Percentiles rank a stretch among this genome's conserved stretches.
Evolutionary conservation across 2,329 filamentous ascomycete species (phyloP).

Genomic region (Fusarium tricinctum): DNA sequence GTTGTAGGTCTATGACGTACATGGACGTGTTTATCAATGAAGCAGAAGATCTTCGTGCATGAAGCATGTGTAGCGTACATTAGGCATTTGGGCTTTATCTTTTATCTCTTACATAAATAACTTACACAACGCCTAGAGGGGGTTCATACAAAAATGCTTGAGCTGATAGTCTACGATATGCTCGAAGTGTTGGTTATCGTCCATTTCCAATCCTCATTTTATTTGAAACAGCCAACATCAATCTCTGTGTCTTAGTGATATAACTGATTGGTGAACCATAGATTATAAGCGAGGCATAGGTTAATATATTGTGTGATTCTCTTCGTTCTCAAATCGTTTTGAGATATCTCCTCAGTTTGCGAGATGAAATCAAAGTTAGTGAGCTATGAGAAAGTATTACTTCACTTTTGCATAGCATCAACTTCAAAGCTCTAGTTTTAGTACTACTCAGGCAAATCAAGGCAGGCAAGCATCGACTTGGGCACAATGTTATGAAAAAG

Average conservation of each 20-base stretch:
- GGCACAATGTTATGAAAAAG: slow-evolving; percentile 25
- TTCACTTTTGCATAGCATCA: background rate
- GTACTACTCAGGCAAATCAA: background rate
- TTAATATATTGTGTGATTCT: no score
- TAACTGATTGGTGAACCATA: background rate
- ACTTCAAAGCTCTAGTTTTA: background rate
- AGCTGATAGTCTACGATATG: background rate
- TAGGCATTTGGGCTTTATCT: slow-evolving; percentile 11
- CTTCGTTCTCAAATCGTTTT: no score
- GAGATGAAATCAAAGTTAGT: background rate
- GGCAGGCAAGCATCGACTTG: background rate
- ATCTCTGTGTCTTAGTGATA: background rate
- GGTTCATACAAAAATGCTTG: background rate
- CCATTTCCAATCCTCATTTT: no score
- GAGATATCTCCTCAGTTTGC: background rate
- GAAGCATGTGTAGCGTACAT: slow-evolving; percentile 14
- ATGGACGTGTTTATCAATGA: slow-evolving; percentile 8
- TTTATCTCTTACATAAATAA: slow-evolving; percentile 6
- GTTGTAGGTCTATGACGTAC: slow-evolving; percentile 36
- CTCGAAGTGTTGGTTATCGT: background rate
- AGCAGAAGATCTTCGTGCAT: slow-evolving; percentile 14
- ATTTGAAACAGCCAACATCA: background rate
- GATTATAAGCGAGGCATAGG: no score
- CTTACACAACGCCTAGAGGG: slow-evolving; percentile 2
- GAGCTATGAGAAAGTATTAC: background rate